Percentiles rank a stretch among this genome's conserved stretches.
phyloP scores from a whole-genome alignment of 495 filamentous ascomycete species.

The Evernia prunastri region DNA sequence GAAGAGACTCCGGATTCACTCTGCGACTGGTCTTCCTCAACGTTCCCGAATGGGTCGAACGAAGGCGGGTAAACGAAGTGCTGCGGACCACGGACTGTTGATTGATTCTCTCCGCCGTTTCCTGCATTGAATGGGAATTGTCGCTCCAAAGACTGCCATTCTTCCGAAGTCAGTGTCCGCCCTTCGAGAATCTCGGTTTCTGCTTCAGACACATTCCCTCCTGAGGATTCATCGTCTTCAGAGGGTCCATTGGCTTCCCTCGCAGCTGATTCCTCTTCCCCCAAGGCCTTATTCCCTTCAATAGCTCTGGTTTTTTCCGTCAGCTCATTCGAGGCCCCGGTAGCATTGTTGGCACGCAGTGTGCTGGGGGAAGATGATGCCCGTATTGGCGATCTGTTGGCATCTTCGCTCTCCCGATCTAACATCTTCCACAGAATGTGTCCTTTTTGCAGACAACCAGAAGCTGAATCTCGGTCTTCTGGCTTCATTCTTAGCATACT shows the following conservation, averaged over 20 bases:
- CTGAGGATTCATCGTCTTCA: neutral
- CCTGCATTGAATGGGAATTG: neutral
- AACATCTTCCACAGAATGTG: neutral
- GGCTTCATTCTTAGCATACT: neutral
- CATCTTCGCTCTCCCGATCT: neutral
- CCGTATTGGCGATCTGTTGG: neutral
- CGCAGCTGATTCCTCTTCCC: no score
- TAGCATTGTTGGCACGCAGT: no score
- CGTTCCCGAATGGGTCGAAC: no score
- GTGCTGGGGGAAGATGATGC: neutral
- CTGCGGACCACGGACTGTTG: no score
- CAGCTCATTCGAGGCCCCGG: no score
- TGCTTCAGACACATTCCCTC: neutral
- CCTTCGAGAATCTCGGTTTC: neutral
- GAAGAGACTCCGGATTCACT: no score
- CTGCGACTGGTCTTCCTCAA: no score
- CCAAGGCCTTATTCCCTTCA: no score
- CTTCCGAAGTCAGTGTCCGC: neutral
- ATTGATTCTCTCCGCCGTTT: no score
- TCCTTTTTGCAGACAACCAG: neutral
- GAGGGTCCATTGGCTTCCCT: no score
- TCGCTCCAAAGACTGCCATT: neutral
- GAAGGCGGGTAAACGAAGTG: no score
- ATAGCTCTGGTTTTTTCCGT: no score
- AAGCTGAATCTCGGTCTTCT: neutral